phyloP scores from a whole-genome alignment of 345 rosid genomes.

The Camelina laxa region DNA sequence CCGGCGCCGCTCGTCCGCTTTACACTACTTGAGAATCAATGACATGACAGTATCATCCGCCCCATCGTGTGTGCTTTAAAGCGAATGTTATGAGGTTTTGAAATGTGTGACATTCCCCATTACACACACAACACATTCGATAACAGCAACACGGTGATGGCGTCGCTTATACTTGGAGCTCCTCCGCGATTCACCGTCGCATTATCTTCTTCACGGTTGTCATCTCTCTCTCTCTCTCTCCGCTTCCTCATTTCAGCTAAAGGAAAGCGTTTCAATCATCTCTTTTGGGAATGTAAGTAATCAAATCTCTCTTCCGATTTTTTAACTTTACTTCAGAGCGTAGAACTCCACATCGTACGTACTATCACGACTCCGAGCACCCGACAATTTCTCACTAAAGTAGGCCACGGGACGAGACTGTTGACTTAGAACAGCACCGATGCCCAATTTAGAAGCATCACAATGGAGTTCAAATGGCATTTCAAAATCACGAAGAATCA shows the following conservation, averaged over 20 bases:
- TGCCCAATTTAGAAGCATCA: background rate
- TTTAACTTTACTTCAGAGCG: background rate
- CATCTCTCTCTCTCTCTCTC: no score
- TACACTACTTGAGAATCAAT: no score
- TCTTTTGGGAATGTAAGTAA: constrained; percentile 85
- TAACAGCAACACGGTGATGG: no score
- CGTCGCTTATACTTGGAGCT: no score
- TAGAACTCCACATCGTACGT: background rate
- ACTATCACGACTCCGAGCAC: background rate
- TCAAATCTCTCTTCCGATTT: background rate
- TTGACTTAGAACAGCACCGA: background rate
- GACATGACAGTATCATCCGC: no score
- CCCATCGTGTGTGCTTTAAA: no score
- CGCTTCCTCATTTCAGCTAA: constrained; percentile 18
- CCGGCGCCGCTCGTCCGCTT: no score
- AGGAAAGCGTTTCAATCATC: constrained; percentile 92
- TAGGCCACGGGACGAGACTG: background rate
- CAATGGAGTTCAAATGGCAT: background rate
- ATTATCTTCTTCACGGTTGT: no score
- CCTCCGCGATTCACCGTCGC: no score
- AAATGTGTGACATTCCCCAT: no score
- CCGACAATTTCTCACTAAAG: background rate
- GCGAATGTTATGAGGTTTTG: no score
- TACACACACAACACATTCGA: no score
- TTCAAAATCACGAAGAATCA: background rate